Evolutionary conservation across 768 basidiomycete genomes (phyloP), one percentile per base, ranked within the genome.

Genomic region (Hypsizygus marmoreus): DNA sequence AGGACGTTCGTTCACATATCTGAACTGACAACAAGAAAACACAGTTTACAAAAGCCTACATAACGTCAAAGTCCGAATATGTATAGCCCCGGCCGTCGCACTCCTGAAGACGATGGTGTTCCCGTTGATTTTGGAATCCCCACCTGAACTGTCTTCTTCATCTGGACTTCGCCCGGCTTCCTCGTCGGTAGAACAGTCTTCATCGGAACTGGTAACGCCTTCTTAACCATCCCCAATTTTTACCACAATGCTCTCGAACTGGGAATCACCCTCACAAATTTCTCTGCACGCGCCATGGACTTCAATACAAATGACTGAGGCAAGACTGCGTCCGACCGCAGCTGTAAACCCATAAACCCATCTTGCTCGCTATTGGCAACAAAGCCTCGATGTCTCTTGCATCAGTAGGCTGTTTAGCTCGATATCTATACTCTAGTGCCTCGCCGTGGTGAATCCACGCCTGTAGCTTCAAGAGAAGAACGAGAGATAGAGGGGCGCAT

Each of bases 361-460:
- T 31, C 8, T 14, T 30, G 4, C 12, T 35, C 4, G 47, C 47
- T 19, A 43, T 38, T 2, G 20, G 35, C 14, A 49, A 14, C 20
- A 49, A 12, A 10, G 29, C 41, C 14, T 43, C n/a, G 19, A 49
- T 44, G 13, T 49, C 48, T 1, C 20, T 24, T 14, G 36, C 48
- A 31, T 49, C 48, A 16, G 22, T 33, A 1, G 42, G 42, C 37
- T 49, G 28, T 31, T 43, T 49, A 13, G 22, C 19, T n/a, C 29
- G 23, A 20, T 37, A 49, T 4, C 48, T 19, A n/a, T 29, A 32
- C 14, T 26, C 22, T 2, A 39, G 9, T 7, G 48, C 34, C 7
- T 49, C 48, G 24, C 48, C 48, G 25, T 44, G 48, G 26, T 49
- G 48, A 3, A 39, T 14, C 48, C 42, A 49, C 0, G 48, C 48